Evolutionary conservation across 1,284 basidiomycete species (phyloP), one percentile per base, ranked within the genome.

Genomic region (Marasmius tenuissimus): DNA sequence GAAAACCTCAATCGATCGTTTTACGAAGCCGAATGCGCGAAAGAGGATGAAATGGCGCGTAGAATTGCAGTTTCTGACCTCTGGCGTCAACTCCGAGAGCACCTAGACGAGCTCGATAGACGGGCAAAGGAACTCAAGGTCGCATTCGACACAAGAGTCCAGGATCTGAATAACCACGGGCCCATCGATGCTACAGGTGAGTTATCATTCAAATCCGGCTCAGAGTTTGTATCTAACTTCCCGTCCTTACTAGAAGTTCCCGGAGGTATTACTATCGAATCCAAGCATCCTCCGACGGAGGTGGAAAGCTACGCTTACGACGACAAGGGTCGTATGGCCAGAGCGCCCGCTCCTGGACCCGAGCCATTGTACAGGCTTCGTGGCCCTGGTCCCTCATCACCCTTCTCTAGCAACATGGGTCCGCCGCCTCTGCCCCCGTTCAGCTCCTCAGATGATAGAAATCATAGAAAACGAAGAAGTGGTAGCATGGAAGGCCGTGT

Each of bases 21-120:
- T 5, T 77, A 84, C 57, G 87, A 87, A 65, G 86, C 88, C 3
- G 80, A 83, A 8, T 81, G 84, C 35, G 78, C 82, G 7, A 78
- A 84, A 52, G 87, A 88, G 66, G 86, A 88, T 5, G 81, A 84
- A 7, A 81, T 84, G 40, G 79, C 83, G 2, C 78, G 83, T 8
- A 71, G 82, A 64, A 75, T 79, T 61, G 71, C 78, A 59, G 68
- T 87, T 56, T 70, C 78, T 47, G 82, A 86, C 35, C 75, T 76
- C 34, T 90, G 87, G 86, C 57, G 70, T 1, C 81, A 85, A 63
- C 75, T 88, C 61, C 81, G 81, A 37, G 76, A 78, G 48, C 84
- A 84, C 67, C 75, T 88, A 49, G 66, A 69, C 35, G 65, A 72
- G 53, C 64, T 83, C 61, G 85, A 87, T 38, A 57, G 76, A 37